These are phyloP conservation scores for Pyrenophora teres DNA, from an alignment of 2,329 filamentous ascomycete genomes.

Conservation along the genomic window DNA sequence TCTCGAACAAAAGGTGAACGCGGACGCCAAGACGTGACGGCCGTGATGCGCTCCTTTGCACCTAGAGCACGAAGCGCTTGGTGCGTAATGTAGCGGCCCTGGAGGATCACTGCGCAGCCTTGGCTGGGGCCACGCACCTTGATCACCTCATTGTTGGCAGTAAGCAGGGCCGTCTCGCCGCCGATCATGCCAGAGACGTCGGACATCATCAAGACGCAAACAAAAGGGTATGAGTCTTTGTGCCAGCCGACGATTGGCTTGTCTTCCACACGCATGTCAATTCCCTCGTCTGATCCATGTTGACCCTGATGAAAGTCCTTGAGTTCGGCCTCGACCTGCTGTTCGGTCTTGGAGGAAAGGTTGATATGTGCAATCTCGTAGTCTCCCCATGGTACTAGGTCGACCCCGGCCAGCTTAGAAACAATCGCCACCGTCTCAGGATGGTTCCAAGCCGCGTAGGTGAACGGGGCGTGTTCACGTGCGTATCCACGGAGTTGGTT, in stretches of 20 bases:
- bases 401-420: conserved; percentile 62
- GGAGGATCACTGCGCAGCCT: conserved; percentile 67
- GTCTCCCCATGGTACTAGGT: conserved; percentile 61
- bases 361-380: conserved; percentile 66
- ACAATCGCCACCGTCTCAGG: conserved; percentile 60
- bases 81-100: conserved; percentile 70
- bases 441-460: conserved; percentile 65
- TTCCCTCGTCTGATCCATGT: conserved; percentile 18
- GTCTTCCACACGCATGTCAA: conserved; percentile 50
- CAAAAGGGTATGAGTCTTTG: conserved; percentile 68
- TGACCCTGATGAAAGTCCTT: conserved; percentile 47
- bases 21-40: conserved; percentile 69
- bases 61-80: conserved; percentile 64
- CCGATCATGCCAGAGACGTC: conserved; percentile 67
- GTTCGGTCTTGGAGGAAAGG: conserved; percentile 56
- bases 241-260: conserved; percentile 67
- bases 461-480: conserved; percentile 65
- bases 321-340: conserved; percentile 52
- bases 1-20: conserved; percentile 60
- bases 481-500: conserved; percentile 61
- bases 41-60: conserved; percentile 65
- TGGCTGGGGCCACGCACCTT: conserved; percentile 65
- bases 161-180: conserved; percentile 66
- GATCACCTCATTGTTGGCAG: conserved; percentile 57
- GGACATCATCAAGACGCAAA: conserved; percentile 74